phyloP scores from a whole-genome alignment of 352 stramenopile species.

The Phytopythium sindhum region DNA sequence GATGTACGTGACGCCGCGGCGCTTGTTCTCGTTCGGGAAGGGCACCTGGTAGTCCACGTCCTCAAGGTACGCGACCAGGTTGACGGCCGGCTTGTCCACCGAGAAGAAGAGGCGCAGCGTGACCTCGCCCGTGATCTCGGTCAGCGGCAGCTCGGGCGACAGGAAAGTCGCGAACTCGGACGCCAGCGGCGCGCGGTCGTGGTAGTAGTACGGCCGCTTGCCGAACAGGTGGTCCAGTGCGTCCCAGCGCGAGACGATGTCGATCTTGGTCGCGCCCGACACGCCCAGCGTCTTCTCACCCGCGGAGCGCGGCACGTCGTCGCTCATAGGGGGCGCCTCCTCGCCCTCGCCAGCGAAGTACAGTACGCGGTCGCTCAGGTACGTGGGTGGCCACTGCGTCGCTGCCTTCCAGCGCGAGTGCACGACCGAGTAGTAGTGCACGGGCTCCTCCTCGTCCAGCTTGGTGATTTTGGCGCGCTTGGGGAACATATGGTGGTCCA shows the following conservation, averaged over 20 bases:
- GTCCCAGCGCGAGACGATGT: conserved; percentile 66
- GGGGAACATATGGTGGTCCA: conserved; percentile 75
- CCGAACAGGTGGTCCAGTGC: conserved; percentile 73
- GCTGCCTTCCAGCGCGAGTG: conserved; percentile 75
- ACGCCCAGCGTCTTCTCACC: conserved; percentile 38
- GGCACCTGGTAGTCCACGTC: conserved; percentile 68
- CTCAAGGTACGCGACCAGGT: conserved; percentile 73
- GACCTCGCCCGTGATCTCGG: conserved; percentile 68
- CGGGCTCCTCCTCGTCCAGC: conserved; percentile 64
- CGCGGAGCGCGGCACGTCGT: conserved; percentile 16
- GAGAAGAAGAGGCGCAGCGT: conserved; percentile 81
- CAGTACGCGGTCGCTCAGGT: conserved; percentile 46
- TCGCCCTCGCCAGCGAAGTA: conserved; percentile 44
- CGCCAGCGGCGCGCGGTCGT: conserved; percentile 55
- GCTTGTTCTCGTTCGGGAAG: conserved; percentile 82
- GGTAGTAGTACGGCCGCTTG: conserved; percentile 72
- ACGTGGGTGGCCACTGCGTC: conserved; percentile 54
- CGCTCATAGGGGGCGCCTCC: conserved; percentile 44
- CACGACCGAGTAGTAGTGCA: conserved; percentile 80
- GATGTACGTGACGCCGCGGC: conserved; percentile 75
- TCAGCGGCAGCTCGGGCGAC: conserved; percentile 49
- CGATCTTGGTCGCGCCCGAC: conserved; percentile 35
- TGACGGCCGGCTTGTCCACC: conserved; percentile 56
- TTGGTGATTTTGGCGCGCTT: conserved; percentile 53
- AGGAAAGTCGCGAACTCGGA: conserved; percentile 60